A percentile compares a stretch with the other conserved stretches of the same genome.
Conservation (phyloP, 495 filamentous ascomycete species). For the Daldinia grandis region DNA sequence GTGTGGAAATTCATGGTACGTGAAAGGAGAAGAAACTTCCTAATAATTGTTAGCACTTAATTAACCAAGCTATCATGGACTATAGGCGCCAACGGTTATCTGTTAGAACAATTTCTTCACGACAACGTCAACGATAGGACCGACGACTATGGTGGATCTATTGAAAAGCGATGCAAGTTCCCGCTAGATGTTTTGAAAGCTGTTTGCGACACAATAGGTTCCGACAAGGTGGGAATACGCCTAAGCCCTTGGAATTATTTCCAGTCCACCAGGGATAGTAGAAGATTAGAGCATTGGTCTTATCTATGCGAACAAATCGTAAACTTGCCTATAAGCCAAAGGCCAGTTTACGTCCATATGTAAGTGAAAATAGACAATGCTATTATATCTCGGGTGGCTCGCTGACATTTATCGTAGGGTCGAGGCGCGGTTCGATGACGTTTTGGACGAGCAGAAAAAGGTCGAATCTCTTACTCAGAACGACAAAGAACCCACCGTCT, state of each 20-base stretch:
- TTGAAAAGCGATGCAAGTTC: constrained; percentile 68
- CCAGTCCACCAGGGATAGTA: constrained; percentile 65
- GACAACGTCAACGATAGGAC: constrained; percentile 65
- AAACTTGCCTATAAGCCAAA: constrained; percentile 18
- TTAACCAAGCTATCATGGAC: constrained; percentile 52
- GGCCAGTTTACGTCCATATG: constrained; percentile 55
- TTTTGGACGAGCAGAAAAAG: constrained; percentile 56
- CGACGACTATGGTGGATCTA: constrained; percentile 67
- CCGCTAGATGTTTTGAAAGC: constrained; percentile 63
- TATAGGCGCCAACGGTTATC: constrained; percentile 68
- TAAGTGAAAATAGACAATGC: constrained; percentile 46
- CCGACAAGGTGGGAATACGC: constrained; percentile 65
- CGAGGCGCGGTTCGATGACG: constrained; percentile 64
- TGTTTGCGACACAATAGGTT: constrained; percentile 65
- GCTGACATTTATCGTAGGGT: constrained; percentile 60
- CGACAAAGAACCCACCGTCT: constrained; percentile 52
- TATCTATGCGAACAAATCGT: constrained; percentile 58
- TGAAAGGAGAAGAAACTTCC: constrained; percentile 64
- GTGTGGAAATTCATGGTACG: constrained; percentile 73
- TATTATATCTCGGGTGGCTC: constrained; percentile 53
- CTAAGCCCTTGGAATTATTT: constrained; percentile 69
- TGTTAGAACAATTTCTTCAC: constrained; percentile 72
- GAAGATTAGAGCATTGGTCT: constrained; percentile 66
- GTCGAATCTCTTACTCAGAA: constrained; percentile 45
- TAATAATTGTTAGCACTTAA: constrained; percentile 47